Percentiles rank a stretch among this genome's conserved stretches.
phyloP scores from a whole-genome alignment of 148 eudicot genomes.

The Rhododendron mucronatum region DNA sequence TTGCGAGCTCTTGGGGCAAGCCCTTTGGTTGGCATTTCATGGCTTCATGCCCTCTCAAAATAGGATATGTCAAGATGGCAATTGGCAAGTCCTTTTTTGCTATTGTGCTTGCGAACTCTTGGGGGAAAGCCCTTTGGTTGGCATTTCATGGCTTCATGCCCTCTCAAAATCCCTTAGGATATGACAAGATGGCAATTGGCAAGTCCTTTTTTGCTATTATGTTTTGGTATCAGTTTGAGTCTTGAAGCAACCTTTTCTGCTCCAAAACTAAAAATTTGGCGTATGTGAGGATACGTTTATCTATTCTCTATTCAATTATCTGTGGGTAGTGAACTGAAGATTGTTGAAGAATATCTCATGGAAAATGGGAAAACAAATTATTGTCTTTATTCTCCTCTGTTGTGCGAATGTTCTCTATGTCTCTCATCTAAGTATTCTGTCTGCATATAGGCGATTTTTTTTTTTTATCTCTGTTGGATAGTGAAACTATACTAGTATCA shows the following conservation, averaged over 20 bases:
- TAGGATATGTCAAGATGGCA: background rate
- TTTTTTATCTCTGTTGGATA: background rate
- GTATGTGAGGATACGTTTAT: background rate
- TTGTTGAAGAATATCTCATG: background rate
- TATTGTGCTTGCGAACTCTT: background rate
- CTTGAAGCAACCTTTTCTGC: background rate
- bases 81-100: background rate
- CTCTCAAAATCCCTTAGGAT: background rate
- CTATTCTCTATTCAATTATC: background rate
- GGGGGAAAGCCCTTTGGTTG: background rate
- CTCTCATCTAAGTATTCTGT: background rate
- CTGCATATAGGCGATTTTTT: too few species aligned
- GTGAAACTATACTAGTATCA: background rate
- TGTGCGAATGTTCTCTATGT: background rate
- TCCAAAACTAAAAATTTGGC: background rate
- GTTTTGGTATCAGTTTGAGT: background rate
- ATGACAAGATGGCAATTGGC: background rate
- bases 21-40: background rate
- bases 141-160: too few species aligned
- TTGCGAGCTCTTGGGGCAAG: background rate
- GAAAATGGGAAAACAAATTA: background rate
- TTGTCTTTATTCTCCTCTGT: background rate
- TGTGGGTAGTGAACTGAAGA: background rate
- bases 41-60: too few species aligned
- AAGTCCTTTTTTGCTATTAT: background rate